phyloP scores from a whole-genome alignment of 371 early-diverging fungal genomes.

The Apophysomyces variabilis region DNA sequence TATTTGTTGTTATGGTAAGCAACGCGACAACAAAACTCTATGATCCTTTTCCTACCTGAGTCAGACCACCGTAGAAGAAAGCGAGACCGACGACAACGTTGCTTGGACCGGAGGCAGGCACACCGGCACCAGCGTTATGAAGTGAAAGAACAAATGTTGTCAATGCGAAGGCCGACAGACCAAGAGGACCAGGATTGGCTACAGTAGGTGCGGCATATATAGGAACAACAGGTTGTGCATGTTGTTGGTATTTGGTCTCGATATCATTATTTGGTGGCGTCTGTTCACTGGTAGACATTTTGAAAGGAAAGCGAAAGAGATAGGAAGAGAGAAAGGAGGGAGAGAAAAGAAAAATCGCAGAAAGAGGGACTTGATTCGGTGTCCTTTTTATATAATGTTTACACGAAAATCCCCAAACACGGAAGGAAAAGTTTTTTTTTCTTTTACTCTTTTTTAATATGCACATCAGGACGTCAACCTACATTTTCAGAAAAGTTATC shows the following conservation, averaged over 20 bases:
- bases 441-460: background rate
- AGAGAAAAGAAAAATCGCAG: background rate
- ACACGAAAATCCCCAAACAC: background rate
- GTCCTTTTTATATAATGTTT: background rate
- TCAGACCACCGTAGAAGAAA: conserved; percentile 75
- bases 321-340: background rate
- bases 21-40: background rate
- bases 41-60: conserved; percentile 48
- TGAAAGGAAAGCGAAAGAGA: background rate
- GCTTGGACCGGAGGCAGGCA: conserved; percentile 53
- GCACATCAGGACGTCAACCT: background rate
- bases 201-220: conserved; percentile 32
- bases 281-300: background rate
- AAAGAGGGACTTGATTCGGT: background rate
- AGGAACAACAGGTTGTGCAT: conserved; percentile 13
- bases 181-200: conserved; percentile 76
- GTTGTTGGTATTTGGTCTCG: conserved; percentile 3
- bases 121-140: conserved; percentile 70
- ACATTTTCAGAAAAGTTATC: background rate
- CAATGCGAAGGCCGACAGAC: conserved; percentile 71
- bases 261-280: background rate
- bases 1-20: background rate
- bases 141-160: conserved; percentile 72
- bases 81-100: conserved; percentile 66
- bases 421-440: background rate